Percentiles rank a stretch among this genome's conserved stretches.
phyloP scores from a whole-genome alignment of 192 early-diverging fungal genomes.

The Nowakowskiella sp. region DNA sequence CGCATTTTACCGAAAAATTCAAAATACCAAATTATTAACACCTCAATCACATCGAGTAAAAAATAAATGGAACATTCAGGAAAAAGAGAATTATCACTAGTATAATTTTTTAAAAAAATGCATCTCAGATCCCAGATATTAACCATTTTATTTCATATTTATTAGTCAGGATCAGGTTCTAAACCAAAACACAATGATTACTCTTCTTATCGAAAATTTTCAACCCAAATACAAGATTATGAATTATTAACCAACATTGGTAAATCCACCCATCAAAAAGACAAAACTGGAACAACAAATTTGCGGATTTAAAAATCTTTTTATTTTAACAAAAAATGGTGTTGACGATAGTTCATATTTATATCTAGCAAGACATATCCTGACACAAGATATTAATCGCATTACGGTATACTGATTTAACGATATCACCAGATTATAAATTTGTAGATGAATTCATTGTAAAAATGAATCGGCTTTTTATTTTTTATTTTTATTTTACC shows the following conservation, averaged over 20 bases:
- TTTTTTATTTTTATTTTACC: no score
- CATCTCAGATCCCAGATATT: no score
- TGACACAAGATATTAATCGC: constrained; percentile 42
- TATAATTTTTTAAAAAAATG: no score
- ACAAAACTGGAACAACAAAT: neutral
- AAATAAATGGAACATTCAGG: no score
- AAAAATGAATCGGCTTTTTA: neutral
- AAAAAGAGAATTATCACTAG: no score
- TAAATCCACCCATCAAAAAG: constrained; percentile 1
- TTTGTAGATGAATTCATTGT: constrained; percentile 50
- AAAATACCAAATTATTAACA: no score
- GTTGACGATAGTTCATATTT: constrained; percentile 56
- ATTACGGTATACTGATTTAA: constrained; percentile 50
- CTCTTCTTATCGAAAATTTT: constrained; percentile 3
- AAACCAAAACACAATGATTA: no score
- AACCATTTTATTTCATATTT: no score
- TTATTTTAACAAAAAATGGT: constrained; percentile 45
- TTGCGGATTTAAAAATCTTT: neutral
- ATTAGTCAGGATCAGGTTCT: no score
- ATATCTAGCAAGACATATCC: constrained; percentile 40
- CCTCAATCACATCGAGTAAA: no score
- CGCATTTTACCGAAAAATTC: no score
- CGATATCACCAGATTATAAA: constrained; percentile 45
- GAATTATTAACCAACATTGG: constrained; percentile 44
- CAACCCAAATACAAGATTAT: constrained; percentile 32